Evolutionary conservation across 176 grass and related monocot genomes (phyloP).

Genomic region (Chloris gayana): DNA sequence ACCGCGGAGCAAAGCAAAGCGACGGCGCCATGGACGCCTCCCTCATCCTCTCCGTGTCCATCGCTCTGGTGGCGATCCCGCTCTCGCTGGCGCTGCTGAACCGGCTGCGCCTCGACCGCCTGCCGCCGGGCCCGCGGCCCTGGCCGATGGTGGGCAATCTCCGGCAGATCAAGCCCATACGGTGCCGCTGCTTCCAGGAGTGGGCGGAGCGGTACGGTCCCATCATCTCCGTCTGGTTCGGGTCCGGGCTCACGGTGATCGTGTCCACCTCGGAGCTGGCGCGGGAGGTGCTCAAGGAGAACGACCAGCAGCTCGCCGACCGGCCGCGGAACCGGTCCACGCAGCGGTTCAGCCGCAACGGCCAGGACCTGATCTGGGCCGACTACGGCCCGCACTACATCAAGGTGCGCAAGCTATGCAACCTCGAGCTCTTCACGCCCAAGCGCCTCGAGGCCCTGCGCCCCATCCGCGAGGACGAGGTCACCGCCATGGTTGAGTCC

Average conservation of each 20-base stretch:
- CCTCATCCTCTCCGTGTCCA: conserved; percentile 36
- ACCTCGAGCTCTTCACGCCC: conserved; percentile 91
- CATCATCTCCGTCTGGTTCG: conserved; percentile 79
- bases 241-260: conserved; percentile 72
- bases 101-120: conserved; percentile 44
- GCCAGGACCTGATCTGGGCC: conserved; percentile 88
- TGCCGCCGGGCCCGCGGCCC: conserved; percentile 67
- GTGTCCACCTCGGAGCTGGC: conserved; percentile 74
- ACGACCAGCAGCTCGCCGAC: conserved; percentile 80
- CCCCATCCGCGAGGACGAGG: conserved; percentile 78
- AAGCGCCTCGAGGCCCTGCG: conserved; percentile 75
- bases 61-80: conserved; percentile 47
- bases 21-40: conserved; percentile 39
- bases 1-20: not conserved
- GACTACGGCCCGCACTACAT: conserved; percentile 90
- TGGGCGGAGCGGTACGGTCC: conserved; percentile 72
- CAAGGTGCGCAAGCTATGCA: conserved; percentile 90
- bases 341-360: conserved; percentile 76
- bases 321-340: conserved; percentile 64
- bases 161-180: conserved; percentile 70
- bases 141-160: conserved; percentile 82
- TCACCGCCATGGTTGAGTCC: conserved; percentile 89
- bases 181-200: conserved; percentile 77
- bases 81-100: conserved; percentile 43
- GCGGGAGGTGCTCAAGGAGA: conserved; percentile 73